Conservation (phyloP, 2,329 filamentous ascomycete genomes). For the Aspergillus ochraceus region DNA sequence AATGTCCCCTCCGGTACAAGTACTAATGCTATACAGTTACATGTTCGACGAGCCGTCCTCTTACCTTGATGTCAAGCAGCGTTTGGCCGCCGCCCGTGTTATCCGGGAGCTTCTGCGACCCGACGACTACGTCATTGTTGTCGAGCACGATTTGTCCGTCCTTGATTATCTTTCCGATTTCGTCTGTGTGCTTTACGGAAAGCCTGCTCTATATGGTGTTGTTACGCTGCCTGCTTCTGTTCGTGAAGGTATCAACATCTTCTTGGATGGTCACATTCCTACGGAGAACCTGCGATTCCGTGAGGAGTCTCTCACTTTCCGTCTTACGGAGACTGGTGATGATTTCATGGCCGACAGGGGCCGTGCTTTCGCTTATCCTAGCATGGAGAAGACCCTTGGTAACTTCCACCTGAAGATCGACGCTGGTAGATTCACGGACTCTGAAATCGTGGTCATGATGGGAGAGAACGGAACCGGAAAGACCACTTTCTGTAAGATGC, state of each 20-base stretch:
- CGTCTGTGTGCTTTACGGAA: constrained; percentile 94
- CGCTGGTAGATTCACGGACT: constrained; percentile 86
- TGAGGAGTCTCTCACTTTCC: constrained; percentile 94
- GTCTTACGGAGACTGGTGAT: constrained; percentile 83
- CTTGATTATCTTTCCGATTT: constrained; percentile 98
- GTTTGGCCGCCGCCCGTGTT: constrained; percentile 85
- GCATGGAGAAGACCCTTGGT: constrained; percentile 90
- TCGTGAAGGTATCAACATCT: constrained; percentile 98
- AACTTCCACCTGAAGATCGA: constrained; percentile 84
- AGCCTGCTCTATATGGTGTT: constrained; percentile 94
- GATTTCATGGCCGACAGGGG: constrained; percentile 83
- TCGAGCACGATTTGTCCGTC: constrained; percentile 98
- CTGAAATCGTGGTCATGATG: constrained; percentile 99
- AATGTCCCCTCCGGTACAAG: background rate
- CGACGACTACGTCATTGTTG: constrained; percentile 95
- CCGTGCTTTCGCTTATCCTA: constrained; percentile 82
- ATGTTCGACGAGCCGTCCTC: constrained; percentile 99
- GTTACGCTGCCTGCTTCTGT: constrained; percentile 94
- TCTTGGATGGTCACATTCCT: constrained; percentile 95
- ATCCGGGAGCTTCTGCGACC: constrained; percentile 87
- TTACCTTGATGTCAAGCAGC: constrained; percentile 98
- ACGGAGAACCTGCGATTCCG: constrained; percentile 98
- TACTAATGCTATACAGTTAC: constrained; percentile 57
- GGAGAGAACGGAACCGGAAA: constrained; percentile 99
- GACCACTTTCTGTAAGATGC: constrained; percentile 96